phyloP scores from a whole-genome alignment of 306 rosid species.

The Prunus salicina region DNA sequence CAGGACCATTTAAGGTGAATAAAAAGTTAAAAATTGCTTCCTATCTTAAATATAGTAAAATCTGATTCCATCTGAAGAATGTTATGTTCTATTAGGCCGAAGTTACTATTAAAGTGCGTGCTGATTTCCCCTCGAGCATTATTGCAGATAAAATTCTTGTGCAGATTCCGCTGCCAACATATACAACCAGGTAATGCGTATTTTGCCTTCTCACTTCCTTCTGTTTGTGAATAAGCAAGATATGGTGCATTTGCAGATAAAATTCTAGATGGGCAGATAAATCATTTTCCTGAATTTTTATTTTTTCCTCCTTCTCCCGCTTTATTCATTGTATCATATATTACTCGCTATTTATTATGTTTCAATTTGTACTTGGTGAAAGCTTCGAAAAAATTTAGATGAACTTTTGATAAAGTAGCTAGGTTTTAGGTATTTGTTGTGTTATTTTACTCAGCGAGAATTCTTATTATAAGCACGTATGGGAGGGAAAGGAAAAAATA shows the following conservation, averaged over 20 bases:
- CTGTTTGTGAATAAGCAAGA: neutral
- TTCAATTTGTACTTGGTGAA: neutral
- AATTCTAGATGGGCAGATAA: neutral
- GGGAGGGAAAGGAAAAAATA: neutral
- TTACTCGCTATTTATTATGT: neutral
- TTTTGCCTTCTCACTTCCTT: slow-evolving; percentile 19
- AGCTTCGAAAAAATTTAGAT: neutral
- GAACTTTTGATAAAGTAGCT: neutral
- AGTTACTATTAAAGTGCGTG: slow-evolving; percentile 73
- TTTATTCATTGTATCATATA: neutral
- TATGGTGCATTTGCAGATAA: neutral
- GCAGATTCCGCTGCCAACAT: slow-evolving; percentile 80
- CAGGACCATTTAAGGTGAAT: slow-evolving; percentile 70
- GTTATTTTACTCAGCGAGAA: neutral
- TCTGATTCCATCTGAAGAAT: slow-evolving; percentile 19
- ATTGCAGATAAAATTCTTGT: slow-evolving; percentile 66
- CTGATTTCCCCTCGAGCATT: slow-evolving; percentile 70
- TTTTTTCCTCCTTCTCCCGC: neutral
- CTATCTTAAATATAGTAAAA: slow-evolving; percentile 7
- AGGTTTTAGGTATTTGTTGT: neutral
- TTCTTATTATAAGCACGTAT: neutral
- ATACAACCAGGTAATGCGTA: slow-evolving; percentile 64
- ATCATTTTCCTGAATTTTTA: neutral
- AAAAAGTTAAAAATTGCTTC: slow-evolving; percentile 5
- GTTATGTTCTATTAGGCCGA: slow-evolving; percentile 57